Evolutionary conservation across 441 rosid genomes (phyloP), one percentile per base, ranked within the genome.

Genomic region (Jatropha multifida): DNA sequence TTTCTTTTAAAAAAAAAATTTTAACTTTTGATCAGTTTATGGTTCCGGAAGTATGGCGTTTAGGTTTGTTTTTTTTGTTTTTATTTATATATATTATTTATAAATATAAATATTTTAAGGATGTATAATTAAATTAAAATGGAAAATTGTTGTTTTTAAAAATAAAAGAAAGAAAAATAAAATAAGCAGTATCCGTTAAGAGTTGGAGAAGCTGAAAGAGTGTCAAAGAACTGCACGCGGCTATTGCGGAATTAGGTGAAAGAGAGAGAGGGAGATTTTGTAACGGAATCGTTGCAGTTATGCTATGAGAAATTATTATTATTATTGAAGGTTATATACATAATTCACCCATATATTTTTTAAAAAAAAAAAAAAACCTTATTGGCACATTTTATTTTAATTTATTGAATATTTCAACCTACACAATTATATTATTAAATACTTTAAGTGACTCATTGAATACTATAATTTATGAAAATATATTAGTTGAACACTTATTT

Each of bases 201-300:
- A 42, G 77, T 54, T 42, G 18, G 68, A 52, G 68, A 62, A 61
- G 75, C 74, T 64, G 65, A 71, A 60, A 65, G 65, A 75, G 79
- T 58, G 77, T 40, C 74, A 64, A 63, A 69, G 51, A 68, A 69
- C 66, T 68, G 80, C 62, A 42, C 13, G 32, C 76, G 78, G 37
- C 38, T 51, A 74, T 65, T 80, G 13, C 77, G 76, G 64, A 76
- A 62, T 76, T 72, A 4, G 82, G 62, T 44, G 51, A 67, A 37
- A 13, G 18, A 61, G 32, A 27, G 37, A 59, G 68, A 23, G 66
- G 32, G 32, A 32, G 23, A 11, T 18, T 12, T 68, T 68, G 49
- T 73, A 74, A 79, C 82, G 78, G 78, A 61, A 46, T 48, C 40
- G 37, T 59, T 71, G 41, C 78, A 26, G 76, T 71, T 75, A 79